Conservation (phyloP, 2,329 filamentous ascomycete genomes). For the Penicillium sp. region DNA sequence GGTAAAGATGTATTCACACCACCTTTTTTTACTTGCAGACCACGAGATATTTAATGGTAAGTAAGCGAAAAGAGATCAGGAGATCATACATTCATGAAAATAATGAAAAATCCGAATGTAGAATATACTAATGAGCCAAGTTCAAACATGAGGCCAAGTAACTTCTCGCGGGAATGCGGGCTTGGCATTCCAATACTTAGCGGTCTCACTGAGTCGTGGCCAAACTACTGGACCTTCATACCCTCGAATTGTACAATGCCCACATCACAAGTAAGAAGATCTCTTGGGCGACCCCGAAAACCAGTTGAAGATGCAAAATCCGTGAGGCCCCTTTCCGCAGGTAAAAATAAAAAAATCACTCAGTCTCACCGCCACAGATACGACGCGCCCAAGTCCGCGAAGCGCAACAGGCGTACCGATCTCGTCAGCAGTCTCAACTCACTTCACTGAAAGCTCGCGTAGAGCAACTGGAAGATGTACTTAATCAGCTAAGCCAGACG, state of each 20-base stretch:
- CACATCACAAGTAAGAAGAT: background rate
- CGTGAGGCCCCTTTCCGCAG: background rate
- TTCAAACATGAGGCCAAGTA: background rate
- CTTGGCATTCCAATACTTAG: background rate
- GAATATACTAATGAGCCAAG: background rate
- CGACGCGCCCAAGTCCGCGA: constrained; percentile 12
- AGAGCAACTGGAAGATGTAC: constrained; percentile 7
- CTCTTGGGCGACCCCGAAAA: constrained; percentile 1
- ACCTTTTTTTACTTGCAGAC: background rate
- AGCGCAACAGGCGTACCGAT: constrained; percentile 14
- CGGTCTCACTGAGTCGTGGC: background rate
- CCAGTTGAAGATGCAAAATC: background rate
- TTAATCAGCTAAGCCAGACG: constrained; percentile 3
- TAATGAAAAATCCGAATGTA: background rate
- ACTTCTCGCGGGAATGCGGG: background rate
- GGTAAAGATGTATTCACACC: background rate
- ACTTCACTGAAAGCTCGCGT: constrained; percentile 9
- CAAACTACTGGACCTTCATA: background rate
- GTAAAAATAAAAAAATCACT: background rate
- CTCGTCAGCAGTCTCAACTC: constrained; percentile 11
- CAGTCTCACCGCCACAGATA: background rate
- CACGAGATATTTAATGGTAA: too few relatives aligned
- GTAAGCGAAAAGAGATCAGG: background rate
- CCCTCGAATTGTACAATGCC: background rate
- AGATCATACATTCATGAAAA: background rate